These are phyloP conservation scores for Prunus yedoensis DNA, from an alignment of 331 rosid species.

Conservation along the genomic window DNA sequence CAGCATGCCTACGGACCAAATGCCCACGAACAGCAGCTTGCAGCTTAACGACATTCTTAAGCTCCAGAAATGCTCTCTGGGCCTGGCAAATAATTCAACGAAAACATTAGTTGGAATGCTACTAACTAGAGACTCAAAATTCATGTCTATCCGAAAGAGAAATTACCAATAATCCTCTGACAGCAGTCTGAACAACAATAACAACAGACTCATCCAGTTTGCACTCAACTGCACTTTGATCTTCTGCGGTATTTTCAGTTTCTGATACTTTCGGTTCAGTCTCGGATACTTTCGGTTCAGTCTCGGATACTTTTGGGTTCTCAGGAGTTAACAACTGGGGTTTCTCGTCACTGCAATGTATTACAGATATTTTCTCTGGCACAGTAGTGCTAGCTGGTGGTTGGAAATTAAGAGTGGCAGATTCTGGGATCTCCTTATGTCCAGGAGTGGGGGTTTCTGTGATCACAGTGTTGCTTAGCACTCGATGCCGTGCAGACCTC, in stretches of 20 bases:
- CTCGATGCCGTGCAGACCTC: conserved; percentile 79
- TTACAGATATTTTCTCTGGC: conserved; percentile 47
- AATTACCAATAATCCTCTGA: conserved; percentile 72
- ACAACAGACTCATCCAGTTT: conserved; percentile 51
- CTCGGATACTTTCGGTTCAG: conserved; percentile 4
- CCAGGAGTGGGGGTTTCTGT: conserved; percentile 54
- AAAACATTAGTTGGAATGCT: not conserved
- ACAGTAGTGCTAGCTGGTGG: conserved; percentile 40
- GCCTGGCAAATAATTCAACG: conserved; percentile 45
- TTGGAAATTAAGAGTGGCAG: conserved; percentile 43
- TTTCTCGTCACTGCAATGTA: conserved; percentile 53
- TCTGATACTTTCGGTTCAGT: not conserved
- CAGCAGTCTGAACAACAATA: conserved; percentile 63
- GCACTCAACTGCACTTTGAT: conserved; percentile 43
- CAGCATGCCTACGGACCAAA: conserved; percentile 87
- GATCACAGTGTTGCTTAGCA: conserved; percentile 84
- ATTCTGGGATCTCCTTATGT: conserved; percentile 65
- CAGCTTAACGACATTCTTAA: conserved; percentile 68
- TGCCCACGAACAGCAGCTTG: conserved; percentile 96
- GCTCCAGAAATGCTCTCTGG: conserved; percentile 45
- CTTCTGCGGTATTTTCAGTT: conserved; percentile 37
- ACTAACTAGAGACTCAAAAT: conserved; percentile 11
- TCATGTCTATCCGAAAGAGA: conserved; percentile 14
- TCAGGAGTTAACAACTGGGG: conserved; percentile 43
- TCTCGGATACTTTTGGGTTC: conserved; percentile 38